Evolutionary conservation across 2,329 filamentous ascomycete species (phyloP), one percentile per base, ranked within the genome.

Genomic region (Exophiala oligosperma): DNA sequence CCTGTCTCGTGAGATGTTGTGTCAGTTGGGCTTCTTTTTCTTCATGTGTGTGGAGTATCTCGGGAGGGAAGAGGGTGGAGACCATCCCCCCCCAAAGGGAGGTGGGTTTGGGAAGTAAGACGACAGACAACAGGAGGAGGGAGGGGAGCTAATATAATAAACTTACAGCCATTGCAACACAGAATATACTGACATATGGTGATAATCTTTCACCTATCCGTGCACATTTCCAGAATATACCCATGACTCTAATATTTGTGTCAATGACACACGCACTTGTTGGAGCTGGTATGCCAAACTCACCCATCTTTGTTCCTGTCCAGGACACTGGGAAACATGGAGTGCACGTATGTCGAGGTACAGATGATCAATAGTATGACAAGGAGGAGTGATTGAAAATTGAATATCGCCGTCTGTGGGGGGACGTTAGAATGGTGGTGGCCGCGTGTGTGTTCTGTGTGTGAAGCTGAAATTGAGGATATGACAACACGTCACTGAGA

Each of bases 211-310:
- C 94, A 38, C 94, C 94, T 72, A 99, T 86, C 64, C 94, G 83
- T 26, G 94, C 94, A 64, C 86, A 92, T 77, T 97, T 97, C 94
- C 94, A 99, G 72, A 97, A 95, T 62, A 96, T 88, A 52, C 91
- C 91, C 67, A 91, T 84, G 51, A 91, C 77, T 12, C 89, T 92
- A 64, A 17, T 17, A 17, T n/a, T 14, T 14, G 38, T 9, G 40
- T n/a, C 9, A 17, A 9, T n/a, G 40, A 12, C 37, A 37, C 4
- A 9, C n/a, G 17, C 40, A 43, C 14, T n/a, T n/a, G 35, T 37
- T 7, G 35, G 14, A 37, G 35, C 8, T 23, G 43, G 17, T 17
- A 17, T 17, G 17, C 17, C 17, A 17, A 23, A 48, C 61, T 58
- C 83, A 94, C 91, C 91, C 91, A 68, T 93, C 85, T 80, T 95